These are phyloP conservation scores for Colletotrichum sp. DNA, from an alignment of 2,329 filamentous ascomycete genomes.

Conservation along the genomic window DNA sequence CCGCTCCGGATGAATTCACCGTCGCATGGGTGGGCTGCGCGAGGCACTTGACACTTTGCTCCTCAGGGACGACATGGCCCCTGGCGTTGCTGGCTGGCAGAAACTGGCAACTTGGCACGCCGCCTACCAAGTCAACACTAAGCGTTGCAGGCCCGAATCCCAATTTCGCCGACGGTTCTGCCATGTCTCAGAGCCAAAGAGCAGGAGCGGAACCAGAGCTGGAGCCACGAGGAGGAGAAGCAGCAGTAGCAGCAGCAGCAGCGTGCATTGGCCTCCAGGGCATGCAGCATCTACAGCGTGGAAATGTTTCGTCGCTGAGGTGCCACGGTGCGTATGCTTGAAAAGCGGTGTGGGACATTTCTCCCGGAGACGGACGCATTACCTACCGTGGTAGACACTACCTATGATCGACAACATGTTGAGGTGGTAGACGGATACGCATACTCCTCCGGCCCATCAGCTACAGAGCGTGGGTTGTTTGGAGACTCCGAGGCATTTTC, in stretches of 20 bases:
- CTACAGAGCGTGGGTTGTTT: background rate
- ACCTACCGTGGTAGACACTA: background rate
- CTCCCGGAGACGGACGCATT: background rate
- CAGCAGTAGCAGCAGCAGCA: background rate
- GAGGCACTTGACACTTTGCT: conserved; percentile 19
- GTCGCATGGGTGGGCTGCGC: conserved; percentile 17
- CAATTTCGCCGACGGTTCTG: background rate
- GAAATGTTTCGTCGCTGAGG: background rate
- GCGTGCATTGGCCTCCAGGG: background rate
- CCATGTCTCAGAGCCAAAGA: background rate
- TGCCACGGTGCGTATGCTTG: background rate
- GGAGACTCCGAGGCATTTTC: background rate
- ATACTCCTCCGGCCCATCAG: background rate
- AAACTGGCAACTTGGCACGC: background rate
- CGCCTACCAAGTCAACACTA: background rate
- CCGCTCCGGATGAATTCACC: conserved; percentile 19
- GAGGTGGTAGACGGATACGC: background rate
- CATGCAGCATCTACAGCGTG: background rate
- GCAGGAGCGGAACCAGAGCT: background rate
- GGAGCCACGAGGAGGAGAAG: background rate
- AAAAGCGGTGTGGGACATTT: conserved; percentile 16
- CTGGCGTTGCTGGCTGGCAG: conserved; percentile 1
- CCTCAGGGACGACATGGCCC: conserved; percentile 12
- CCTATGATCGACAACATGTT: background rate
- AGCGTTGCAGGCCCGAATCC: background rate